Percentiles rank a stretch among this genome's conserved stretches.
These are phyloP conservation scores for Coniochaeta sp. DNA, from an alignment of 2,329 filamentous ascomycete species.

Conservation along the genomic window DNA sequence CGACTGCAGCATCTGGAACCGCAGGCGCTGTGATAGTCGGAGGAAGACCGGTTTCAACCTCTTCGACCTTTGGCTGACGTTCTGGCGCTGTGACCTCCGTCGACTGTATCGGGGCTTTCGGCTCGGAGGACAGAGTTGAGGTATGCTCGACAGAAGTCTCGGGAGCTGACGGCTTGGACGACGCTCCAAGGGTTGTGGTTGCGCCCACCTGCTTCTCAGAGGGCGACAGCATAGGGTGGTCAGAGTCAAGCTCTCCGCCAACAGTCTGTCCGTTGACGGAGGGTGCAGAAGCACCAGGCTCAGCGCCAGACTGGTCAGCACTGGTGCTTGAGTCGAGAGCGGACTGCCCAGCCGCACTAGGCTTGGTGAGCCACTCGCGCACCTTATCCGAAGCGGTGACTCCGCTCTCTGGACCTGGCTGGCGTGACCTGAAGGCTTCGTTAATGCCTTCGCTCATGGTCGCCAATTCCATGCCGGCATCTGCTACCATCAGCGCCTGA, in stretches of 20 bases:
- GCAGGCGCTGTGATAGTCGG: constrained; percentile 15
- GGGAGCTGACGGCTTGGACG: background rate
- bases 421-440: background rate
- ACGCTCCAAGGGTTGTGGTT: background rate
- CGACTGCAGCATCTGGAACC: constrained; percentile 15
- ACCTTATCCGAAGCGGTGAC: background rate
- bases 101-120: constrained; percentile 7
- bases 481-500: constrained; percentile 39
- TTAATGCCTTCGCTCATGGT: constrained; percentile 8
- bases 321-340: background rate
- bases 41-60: constrained; percentile 30
- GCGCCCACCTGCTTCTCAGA: background rate
- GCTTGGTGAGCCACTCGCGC: background rate
- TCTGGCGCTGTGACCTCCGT: constrained; percentile 8
- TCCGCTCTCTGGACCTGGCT: background rate
- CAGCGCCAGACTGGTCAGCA: background rate
- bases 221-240: background rate
- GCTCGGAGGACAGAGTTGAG: constrained; percentile 11
- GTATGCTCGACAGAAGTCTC: constrained; percentile 3
- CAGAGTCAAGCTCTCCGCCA: background rate
- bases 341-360: background rate
- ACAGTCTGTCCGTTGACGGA: background rate
- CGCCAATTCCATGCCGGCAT: constrained; percentile 39
- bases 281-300: background rate
- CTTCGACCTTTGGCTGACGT: constrained; percentile 29